A percentile compares a stretch with the other conserved stretches of the same genome.
Conservation (phyloP, 2,329 filamentous ascomycete genomes). For the Camillea tinctor region DNA sequence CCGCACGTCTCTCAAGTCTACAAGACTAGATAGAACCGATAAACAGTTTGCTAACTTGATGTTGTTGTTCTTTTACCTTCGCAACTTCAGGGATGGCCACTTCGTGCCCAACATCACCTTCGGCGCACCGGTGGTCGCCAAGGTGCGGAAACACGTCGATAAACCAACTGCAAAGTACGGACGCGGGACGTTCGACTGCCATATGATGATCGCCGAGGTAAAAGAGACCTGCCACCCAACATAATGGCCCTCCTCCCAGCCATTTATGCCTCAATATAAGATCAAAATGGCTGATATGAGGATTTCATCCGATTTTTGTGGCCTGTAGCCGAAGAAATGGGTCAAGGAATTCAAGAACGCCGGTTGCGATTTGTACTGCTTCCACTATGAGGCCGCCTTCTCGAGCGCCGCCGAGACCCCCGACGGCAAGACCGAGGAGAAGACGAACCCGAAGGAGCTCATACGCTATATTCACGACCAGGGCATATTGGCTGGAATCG, state of each 20-base stretch:
- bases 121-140: conserved; percentile 90
- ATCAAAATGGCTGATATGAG: background rate
- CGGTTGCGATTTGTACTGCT: conserved; percentile 98
- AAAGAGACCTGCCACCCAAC: too few species aligned
- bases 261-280: background rate
- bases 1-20: background rate
- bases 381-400: conserved; percentile 96
- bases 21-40: conserved; percentile 1
- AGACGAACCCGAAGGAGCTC: conserved; percentile 80
- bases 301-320: background rate
- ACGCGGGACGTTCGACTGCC: conserved; percentile 95
- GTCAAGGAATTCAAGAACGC: conserved; percentile 91
- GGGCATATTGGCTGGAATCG: conserved; percentile 88
- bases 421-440: conserved; percentile 63
- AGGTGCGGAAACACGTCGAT: conserved; percentile 84
- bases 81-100: conserved; percentile 77
- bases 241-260: background rate
- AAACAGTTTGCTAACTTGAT: background rate
- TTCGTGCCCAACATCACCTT: conserved; percentile 99
- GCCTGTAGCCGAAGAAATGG: conserved; percentile 86
- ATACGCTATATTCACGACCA: conserved; percentile 87
- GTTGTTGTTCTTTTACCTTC: background rate
- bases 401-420: conserved; percentile 83
- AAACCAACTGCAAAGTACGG: conserved; percentile 67
- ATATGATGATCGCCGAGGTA: conserved; percentile 99